These are phyloP conservation scores for Zymoseptoria tritici DNA, from an alignment of 2,329 filamentous ascomycete genomes.

Conservation along the genomic window DNA sequence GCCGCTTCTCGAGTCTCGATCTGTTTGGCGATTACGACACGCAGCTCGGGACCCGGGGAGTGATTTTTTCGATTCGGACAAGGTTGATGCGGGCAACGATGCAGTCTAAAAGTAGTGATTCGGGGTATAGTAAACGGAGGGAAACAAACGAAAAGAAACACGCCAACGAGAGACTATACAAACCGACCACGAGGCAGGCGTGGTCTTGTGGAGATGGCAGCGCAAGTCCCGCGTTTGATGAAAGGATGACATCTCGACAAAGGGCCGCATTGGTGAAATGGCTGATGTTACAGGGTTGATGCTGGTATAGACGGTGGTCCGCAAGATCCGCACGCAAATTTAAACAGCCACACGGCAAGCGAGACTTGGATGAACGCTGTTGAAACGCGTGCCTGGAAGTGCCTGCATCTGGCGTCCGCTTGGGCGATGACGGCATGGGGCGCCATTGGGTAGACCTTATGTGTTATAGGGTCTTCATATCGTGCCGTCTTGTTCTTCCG, in stretches of 20 bases:
- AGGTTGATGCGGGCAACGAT: not conserved
- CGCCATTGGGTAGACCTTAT: not conserved
- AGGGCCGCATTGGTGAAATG: not conserved
- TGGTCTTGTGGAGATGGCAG: not conserved
- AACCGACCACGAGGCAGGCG: not conserved
- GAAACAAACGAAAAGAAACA: not conserved
- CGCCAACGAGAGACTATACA: not conserved
- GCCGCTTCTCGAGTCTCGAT: not conserved
- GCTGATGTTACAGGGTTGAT: not conserved
- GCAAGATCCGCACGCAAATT: not conserved
- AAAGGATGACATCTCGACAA: not conserved
- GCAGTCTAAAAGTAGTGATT: not conserved
- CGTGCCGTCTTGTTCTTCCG: not conserved
- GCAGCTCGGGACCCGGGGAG: not conserved
- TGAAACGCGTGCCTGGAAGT: not conserved
- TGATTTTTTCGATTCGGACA: not conserved
- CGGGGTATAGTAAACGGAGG: not conserved
- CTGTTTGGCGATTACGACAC: not conserved
- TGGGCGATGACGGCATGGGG: not conserved
- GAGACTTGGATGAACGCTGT: not conserved
- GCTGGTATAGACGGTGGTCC: not conserved
- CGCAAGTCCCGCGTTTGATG: not conserved
- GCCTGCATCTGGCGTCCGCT: not conserved
- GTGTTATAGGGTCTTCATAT: not conserved
- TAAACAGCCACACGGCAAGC: not conserved